A percentile compares a stretch with the other conserved stretches of the same genome.
Evolutionary conservation across 345 rosid species (phyloP).

Genomic region (Acer campestre): DNA sequence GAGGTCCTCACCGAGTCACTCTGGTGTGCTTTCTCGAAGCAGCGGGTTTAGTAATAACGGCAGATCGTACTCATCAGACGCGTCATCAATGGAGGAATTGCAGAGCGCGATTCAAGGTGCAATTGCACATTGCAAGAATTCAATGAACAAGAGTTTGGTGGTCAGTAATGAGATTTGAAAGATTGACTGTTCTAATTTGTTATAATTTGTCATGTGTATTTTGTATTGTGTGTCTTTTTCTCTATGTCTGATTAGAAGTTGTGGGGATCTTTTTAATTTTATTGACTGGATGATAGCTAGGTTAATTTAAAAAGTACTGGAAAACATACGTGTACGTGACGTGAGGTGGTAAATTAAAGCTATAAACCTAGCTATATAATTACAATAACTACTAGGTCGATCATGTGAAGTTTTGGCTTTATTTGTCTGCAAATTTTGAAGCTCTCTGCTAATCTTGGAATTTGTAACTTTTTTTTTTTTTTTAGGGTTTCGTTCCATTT

Average conservation of each 20-base stretch:
- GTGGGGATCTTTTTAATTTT: background rate
- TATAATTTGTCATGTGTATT: background rate
- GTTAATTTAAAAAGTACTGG: background rate
- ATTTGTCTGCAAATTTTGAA: background rate
- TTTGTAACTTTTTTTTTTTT: background rate
- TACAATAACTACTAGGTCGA: background rate
- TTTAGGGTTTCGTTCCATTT: background rate
- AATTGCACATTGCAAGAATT: conserved; percentile 87
- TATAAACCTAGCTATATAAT: no score
- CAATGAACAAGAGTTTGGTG: conserved; percentile 54
- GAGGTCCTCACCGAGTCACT: conserved; percentile 90
- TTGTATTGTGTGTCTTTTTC: background rate
- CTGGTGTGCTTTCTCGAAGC: conserved; percentile 63
- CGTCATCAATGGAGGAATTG: conserved; percentile 85
- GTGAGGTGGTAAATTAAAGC: conserved; percentile 9
- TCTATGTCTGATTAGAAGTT: background rate
- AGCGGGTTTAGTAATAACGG: conserved; percentile 32
- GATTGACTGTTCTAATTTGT: background rate
- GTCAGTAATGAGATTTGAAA: conserved; percentile 40
- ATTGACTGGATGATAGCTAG: background rate
- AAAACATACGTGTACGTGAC: background rate
- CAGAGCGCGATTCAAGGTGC: conserved; percentile 97
- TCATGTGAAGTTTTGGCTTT: conserved; percentile 7
- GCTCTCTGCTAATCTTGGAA: background rate
- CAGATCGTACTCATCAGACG: conserved; percentile 20